A percentile compares a stretch with the other conserved stretches of the same genome.
Conservation (phyloP, 106 monocot species). For the Platanthera zijinensis region DNA sequence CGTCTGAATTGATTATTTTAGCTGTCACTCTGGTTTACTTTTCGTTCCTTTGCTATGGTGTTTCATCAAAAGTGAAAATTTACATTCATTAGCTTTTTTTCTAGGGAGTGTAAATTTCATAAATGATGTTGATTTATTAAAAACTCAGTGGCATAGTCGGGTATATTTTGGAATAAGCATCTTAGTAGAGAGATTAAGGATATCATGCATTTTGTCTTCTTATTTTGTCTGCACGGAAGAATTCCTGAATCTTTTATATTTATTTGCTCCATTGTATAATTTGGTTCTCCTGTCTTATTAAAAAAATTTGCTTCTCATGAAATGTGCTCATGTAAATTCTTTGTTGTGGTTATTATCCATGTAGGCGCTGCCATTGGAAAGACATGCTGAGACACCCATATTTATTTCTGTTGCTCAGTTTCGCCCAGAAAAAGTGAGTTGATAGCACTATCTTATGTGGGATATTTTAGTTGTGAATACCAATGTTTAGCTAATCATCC, state of each 20-base stretch:
- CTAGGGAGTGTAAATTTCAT: no score
- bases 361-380: constrained; percentile 77
- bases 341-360: not conserved
- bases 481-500: not conserved
- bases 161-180: constrained; percentile 3
- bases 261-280: not conserved
- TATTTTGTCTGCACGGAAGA: not conserved
- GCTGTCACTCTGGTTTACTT: not conserved
- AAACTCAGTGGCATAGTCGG: not conserved
- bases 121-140: not conserved
- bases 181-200: not conserved
- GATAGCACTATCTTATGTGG: not conserved
- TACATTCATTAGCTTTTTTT: not conserved
- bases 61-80: not conserved
- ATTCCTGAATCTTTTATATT: not conserved
- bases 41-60: not conserved
- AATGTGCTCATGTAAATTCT: not conserved
- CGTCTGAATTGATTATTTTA: not conserved
- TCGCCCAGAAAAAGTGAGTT: constrained; percentile 89
- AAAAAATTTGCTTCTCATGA: not conserved
- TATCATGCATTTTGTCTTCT: not conserved
- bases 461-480: not conserved
- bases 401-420: constrained; percentile 89
- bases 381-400: constrained; percentile 28
- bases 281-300: not conserved